Conservation (phyloP, 2,329 filamentous ascomycete genomes). For the Phaeosphaeria sp. region DNA sequence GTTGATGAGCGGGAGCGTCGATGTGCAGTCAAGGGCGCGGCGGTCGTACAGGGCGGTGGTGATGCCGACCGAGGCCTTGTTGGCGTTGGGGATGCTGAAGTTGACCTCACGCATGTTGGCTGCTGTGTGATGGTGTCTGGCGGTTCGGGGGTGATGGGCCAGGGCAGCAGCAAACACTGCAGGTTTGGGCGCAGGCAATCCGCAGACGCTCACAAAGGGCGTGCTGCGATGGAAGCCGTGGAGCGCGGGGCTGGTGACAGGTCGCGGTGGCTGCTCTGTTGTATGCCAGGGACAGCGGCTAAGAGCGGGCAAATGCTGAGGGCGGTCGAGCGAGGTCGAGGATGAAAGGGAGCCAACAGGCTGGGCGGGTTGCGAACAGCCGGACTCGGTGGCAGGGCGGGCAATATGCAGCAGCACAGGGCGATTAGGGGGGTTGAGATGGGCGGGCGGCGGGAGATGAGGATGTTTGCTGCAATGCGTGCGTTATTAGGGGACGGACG, state of each 20-base stretch:
- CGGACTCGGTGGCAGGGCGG: conserved; percentile 12
- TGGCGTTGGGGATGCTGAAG: conserved; percentile 98
- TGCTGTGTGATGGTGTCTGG: conserved; percentile 21
- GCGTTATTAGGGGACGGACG: conserved; percentile 9
- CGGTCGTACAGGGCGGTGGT: conserved; percentile 98
- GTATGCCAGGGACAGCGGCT: conserved; percentile 12
- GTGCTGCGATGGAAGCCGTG: conserved; percentile 10
- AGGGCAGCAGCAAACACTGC: conserved; percentile 16
- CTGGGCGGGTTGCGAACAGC: conserved; percentile 12
- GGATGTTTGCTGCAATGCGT: conserved; percentile 38
- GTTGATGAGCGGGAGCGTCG: conserved; percentile 96
- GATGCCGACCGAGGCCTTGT: conserved; percentile 98
- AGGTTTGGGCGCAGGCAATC: conserved; percentile 14
- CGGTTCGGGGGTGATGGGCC: conserved; percentile 33
- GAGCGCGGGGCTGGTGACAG: background rate
- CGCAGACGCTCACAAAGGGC: conserved; percentile 23
- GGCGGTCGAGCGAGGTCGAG: conserved; percentile 14
- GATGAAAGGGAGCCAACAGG: conserved; percentile 17
- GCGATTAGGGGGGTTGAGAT: conserved; percentile 28
- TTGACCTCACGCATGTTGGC: conserved; percentile 96
- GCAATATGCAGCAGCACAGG: conserved; percentile 8
- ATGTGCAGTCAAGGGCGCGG: conserved; percentile 96
- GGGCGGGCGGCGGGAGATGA: conserved; percentile 33
- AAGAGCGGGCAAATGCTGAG: conserved; percentile 18
- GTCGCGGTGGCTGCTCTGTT: background rate